Evolutionary conservation across 306 rosid species (phyloP).

Genomic region (Quillaja saponaria): DNA sequence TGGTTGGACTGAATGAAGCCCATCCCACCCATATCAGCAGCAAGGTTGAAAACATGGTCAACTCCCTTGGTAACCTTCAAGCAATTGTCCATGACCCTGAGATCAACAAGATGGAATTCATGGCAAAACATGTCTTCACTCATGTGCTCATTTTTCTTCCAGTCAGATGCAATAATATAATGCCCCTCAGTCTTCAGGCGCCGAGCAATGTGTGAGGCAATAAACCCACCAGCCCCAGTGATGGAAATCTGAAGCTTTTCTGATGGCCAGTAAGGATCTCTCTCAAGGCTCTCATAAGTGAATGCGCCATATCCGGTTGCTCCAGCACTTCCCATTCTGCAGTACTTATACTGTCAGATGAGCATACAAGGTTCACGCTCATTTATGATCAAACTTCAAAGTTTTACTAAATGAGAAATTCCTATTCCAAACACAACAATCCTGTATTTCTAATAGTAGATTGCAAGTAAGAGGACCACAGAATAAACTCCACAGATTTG

Average conservation of each 20-base stretch:
- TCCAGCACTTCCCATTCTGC: constrained; percentile 84
- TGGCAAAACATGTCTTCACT: constrained; percentile 93
- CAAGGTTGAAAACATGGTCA: constrained; percentile 93
- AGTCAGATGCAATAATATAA: constrained; percentile 92
- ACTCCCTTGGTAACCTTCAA: constrained; percentile 76
- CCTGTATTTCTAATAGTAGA: no score
- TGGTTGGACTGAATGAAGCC: constrained; percentile 98
- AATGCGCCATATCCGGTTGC: constrained; percentile 62
- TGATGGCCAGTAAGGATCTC: constrained; percentile 91
- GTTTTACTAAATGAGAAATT: background rate
- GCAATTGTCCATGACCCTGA: constrained; percentile 98
- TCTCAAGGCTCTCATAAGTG: constrained; percentile 79
- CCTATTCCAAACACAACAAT: background rate
- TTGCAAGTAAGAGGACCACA: no score
- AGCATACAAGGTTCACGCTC: background rate
- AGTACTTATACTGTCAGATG: constrained; percentile 25
- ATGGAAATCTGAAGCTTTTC: constrained; percentile 84
- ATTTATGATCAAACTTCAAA: constrained; percentile 11
- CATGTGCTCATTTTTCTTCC: constrained; percentile 99
- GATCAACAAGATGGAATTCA: constrained; percentile 93
- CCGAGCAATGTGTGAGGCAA: constrained; percentile 96
- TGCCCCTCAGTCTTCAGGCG: constrained; percentile 94
- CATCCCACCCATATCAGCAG: constrained; percentile 99
- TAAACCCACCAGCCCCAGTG: constrained; percentile 97
- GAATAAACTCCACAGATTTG: no score